Base-by-base conservation (phyloP, 164 flowering plant genomes). In the Vitis rupestris region DNA sequence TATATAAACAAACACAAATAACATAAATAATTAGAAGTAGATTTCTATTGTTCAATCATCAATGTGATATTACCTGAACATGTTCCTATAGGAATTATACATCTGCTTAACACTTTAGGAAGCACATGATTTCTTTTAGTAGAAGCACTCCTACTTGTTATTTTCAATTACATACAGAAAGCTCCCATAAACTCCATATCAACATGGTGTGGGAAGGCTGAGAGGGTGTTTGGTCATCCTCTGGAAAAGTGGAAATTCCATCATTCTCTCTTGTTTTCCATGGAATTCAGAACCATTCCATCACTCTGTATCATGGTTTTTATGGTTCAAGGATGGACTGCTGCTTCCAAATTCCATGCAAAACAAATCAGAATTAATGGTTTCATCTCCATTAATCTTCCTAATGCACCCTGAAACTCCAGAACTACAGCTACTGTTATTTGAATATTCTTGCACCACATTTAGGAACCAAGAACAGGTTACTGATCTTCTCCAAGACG, bases 381-480 rank as follows among this genome's bases (percentile, higher is more conserved):
- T 4, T 56, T 50, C 10, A 66, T n/a, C 56, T 60, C 63, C 64
- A 66, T 37, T 16, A 57, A 58, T 55, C 63, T 47, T 65, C 63
- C 54, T 66, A 66, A 66, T 61, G 23, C 59, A 29, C 64, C 60
- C 44, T 9, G 13, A n/a, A 4, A 17, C 3, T 68, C n/a, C 10
- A 50, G 49, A n/a, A 14, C 61, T 67, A 61, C 37, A 53, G 58
- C 29, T 23, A 57, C 73, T 70, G 44, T 63, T 48, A 60, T 27
- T 37, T n/a, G 10, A 37, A 53, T 53, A 62, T n/a, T 62, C 2
- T 3, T 37, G 44, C 44, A 61, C 59, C 31, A 29, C 23, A 8
- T 70, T 70, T 61, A 69, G 30, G 72, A 66, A 64, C 69, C 75
- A 13, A 79, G 72, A 63, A 80, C 88, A 44, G 79, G 30, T 67